Percentiles rank a stretch among this genome's conserved stretches.
Evolutionary conservation across 176 grass and related monocot species (phyloP).

Genomic region (Carex parvula): DNA sequence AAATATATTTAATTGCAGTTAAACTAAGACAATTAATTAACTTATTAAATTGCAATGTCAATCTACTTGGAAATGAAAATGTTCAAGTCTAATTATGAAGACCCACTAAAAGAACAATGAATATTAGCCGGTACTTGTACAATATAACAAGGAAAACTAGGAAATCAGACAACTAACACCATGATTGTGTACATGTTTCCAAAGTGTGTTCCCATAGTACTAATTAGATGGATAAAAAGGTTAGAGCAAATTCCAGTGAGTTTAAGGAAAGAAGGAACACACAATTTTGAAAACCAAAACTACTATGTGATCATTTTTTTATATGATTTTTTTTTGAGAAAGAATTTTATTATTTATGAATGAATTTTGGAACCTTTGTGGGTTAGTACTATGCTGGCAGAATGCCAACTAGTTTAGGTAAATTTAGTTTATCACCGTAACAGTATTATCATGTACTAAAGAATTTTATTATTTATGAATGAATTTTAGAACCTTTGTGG

Average conservation of each 20-base stretch:
- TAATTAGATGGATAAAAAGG: not conserved
- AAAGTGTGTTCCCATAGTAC: not conserved
- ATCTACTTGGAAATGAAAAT: not conserved
- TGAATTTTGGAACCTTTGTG: not conserved
- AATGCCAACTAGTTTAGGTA: not conserved
- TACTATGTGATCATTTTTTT: not conserved
- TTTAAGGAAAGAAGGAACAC: not conserved
- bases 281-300: not conserved
- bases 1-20: not conserved
- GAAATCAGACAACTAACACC: not conserved
- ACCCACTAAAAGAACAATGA: not conserved
- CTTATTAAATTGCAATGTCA: not conserved
- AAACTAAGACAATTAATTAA: not conserved
- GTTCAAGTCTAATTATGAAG: not conserved
- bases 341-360: not conserved
- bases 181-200: not conserved
- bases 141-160: not conserved
- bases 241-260: not conserved
- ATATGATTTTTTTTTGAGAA: not conserved
- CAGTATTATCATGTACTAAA: not conserved
- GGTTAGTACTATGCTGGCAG: not conserved
- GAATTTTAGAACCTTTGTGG: not conserved
- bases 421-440: not conserved
- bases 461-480: not conserved
- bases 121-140: not conserved